Evolutionary conservation across 139 green algal genomes (phyloP).

Genomic region (Nannochloris sp.): DNA sequence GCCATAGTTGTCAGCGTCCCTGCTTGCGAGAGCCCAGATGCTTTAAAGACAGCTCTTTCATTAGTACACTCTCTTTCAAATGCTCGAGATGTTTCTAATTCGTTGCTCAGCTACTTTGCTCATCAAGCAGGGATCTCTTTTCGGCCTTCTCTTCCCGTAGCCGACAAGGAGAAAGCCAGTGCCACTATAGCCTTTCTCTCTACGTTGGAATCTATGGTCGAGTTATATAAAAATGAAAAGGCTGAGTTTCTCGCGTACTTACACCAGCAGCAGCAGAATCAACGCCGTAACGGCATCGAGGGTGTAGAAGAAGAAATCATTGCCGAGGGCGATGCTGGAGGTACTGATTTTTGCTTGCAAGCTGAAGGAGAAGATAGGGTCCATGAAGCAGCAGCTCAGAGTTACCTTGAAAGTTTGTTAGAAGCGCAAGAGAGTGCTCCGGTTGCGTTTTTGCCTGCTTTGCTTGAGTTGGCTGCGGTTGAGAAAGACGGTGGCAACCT

Average conservation of each 20-base stretch:
- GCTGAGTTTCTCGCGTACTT: neutral
- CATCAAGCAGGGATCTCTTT: too few relatives aligned
- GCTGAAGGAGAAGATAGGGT: neutral
- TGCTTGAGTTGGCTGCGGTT: neutral
- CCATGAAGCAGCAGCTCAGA: neutral
- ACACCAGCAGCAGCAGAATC: neutral
- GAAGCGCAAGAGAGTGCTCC: neutral
- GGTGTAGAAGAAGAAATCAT: neutral
- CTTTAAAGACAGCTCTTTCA: too few relatives aligned
- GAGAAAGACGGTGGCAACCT: too few relatives aligned
- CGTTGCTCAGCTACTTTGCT: too few relatives aligned
- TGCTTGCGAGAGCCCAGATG: too few relatives aligned
- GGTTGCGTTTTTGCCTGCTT: neutral
- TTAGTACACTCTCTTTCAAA: too few relatives aligned
- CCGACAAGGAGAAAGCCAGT: too few relatives aligned
- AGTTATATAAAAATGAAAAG: neutral
- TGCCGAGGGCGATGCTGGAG: neutral
- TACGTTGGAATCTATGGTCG: neutral
- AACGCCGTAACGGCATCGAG: too few relatives aligned
- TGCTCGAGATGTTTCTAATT: too few relatives aligned
- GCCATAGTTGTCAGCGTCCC: too few relatives aligned
- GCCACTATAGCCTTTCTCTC: too few relatives aligned
- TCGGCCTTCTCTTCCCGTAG: too few relatives aligned
- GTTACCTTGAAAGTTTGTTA: neutral
- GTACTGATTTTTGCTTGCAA: neutral